Percentiles rank a stretch among this genome's conserved stretches.
Conservation (phyloP, 495 filamentous ascomycete species). For the Clavariopsis aquatica region DNA sequence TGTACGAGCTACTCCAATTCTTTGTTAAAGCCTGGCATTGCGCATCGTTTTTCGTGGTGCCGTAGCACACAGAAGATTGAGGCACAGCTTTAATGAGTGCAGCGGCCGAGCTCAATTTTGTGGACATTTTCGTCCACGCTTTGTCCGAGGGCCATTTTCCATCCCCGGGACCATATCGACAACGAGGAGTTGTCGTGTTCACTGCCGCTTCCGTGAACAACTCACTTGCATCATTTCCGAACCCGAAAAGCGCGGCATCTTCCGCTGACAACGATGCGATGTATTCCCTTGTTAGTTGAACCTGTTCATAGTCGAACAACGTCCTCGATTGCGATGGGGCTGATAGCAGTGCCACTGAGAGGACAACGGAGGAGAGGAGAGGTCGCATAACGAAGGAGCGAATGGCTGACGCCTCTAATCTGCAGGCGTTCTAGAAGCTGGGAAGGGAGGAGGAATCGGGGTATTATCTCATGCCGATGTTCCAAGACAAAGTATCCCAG, state of each 20-base stretch:
- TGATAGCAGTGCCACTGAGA: conserved; percentile 15
- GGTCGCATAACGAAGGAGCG: conserved; percentile 2
- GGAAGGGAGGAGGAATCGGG: neutral
- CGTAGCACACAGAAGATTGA: conserved; percentile 33
- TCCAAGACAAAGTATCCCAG: neutral
- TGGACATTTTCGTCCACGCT: conserved; percentile 26
- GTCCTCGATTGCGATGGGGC: conserved; percentile 5
- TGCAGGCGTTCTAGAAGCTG: neutral
- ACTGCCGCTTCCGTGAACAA: conserved; percentile 4
- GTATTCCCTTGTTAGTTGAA: conserved; percentile 28
- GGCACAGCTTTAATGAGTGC: conserved; percentile 27
- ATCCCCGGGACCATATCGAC: conserved; percentile 24
- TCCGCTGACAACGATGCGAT: conserved; percentile 19
- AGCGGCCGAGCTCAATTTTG: conserved; percentile 21
- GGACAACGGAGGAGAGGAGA: conserved; percentile 13
- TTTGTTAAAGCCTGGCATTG: conserved; percentile 24
- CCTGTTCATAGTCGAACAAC: conserved; percentile 19
- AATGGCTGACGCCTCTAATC: neutral
- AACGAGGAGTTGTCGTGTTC: conserved; percentile 15
- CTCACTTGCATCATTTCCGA: conserved; percentile 2
- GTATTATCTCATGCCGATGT: neutral
- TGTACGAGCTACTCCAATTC: conserved; percentile 28
- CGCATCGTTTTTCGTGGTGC: conserved; percentile 16
- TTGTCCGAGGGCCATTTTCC: conserved; percentile 32
- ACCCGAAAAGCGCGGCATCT: conserved; percentile 24